Base-by-base conservation (phyloP, 306 rosid genomes). In the Cotoneaster glaucophyllus region DNA sequence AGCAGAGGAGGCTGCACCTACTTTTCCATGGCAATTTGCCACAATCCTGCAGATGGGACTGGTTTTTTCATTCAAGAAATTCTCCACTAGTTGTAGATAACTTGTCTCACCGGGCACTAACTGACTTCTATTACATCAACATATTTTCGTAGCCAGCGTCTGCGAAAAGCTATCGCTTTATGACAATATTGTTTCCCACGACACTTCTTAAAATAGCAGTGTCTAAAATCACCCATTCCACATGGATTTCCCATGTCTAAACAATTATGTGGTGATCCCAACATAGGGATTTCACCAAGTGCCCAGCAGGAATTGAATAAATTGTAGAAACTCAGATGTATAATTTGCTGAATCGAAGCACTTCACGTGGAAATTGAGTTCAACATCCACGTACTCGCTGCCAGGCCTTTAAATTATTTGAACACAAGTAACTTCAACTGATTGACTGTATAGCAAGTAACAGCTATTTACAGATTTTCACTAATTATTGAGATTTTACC, bases 1-100 rank as follows among this genome's bases (percentile, higher is more conserved):
- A 85, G 81, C 83, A 76, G 54, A 48, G 54, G 87, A 84, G 84
- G 90, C 92, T 78, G 77, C 82, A 74, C 77, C 76, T 74, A 86
- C 85, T 83, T 87, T 88, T 78, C 85, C 81, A 66, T 64, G 54
- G 80, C 88, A 87, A 86, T 71, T 86, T 76, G 77, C 86, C 85
- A 82, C 70, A 88, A 83, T 85, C 82, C 67, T 79, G 53, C 56
- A 75, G 82, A 91, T 77, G 87, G 89, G 85, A 82, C 73, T 79
- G 85, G 67, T 88, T 77, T 77, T 41, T 84, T 83, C 85, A 76
- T 79, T 71, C 79, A 78, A 85, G 83, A 91, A 88, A 87, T 89
- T 89, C 97, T 85, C 89, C 89, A 87, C 89, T 83, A 79, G 80
- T 80, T 77, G 85, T 79, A 65, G 88, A 85, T 85, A 86, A 81